phyloP scores from a whole-genome alignment of 257 asterid genomes.

The Marsdenia floribunda region DNA sequence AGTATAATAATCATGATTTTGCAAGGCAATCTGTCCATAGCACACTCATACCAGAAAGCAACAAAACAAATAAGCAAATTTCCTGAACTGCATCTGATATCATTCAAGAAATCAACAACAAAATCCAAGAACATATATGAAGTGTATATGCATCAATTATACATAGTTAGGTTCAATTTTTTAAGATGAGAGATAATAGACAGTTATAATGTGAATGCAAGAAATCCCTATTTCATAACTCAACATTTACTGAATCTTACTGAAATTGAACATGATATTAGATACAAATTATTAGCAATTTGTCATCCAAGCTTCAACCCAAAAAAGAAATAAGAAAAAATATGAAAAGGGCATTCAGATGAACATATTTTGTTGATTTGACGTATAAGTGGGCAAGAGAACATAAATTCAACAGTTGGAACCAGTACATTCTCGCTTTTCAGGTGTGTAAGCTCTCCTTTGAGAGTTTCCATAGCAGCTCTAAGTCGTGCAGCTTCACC shows the following conservation, averaged over 20 bases:
- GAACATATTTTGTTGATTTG: background rate
- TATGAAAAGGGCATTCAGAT: background rate
- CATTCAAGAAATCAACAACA: background rate
- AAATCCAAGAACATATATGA: background rate
- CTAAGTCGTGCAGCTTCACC: slow-evolving; percentile 92
- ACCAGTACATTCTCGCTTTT: slow-evolving; percentile 61
- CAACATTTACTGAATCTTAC: background rate
- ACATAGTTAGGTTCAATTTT: background rate
- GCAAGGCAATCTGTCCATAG: background rate
- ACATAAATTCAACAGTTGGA: background rate
- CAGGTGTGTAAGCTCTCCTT: slow-evolving; percentile 76
- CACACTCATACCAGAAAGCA: background rate
- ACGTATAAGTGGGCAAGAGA: background rate
- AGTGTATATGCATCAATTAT: background rate
- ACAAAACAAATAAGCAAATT: background rate
- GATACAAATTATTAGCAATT: background rate
- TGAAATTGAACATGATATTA: background rate
- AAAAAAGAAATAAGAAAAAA: background rate
- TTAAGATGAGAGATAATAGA: background rate
- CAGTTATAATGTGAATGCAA: slow-evolving; percentile 4
- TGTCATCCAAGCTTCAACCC: background rate
- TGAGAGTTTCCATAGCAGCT: slow-evolving; percentile 81
- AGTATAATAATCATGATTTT: background rate
- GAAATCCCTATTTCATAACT: background rate
- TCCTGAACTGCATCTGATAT: background rate